Base-by-base conservation (phyloP, 805 yeast genomes). In the Kodamaea fukazawae region DNA sequence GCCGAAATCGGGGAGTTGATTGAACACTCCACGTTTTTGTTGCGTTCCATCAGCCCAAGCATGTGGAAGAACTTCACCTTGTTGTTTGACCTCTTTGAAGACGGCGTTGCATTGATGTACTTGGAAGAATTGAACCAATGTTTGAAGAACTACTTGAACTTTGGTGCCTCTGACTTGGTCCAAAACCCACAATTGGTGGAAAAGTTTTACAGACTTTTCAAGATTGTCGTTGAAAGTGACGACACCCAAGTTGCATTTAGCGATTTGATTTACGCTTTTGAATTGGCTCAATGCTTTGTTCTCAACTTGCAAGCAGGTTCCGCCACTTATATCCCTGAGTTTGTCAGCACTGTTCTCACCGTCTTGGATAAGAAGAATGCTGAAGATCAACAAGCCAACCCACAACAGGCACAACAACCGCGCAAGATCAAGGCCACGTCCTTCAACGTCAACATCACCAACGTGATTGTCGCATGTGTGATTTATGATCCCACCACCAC, bases 111-210 rank as follows among this genome's bases (percentile, higher is more conserved):
- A 4, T 63, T 81, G 13, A 66, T 79, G 63, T 83, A 80, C 54
- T 53, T 88, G 32, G 96, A 86, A 50, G 97, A 90, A 48, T 71
- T 85, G 33, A 66, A 75, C 55, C 83, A 90, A 6, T 73, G 86
- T 12, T 63, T 93, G 42, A 84, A 83, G 50, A 87, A 87, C 62
- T 86, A 76, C 53, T 63, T 90, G 50, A 76, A 81, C 22, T 77
- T 67, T 50, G 59, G 67, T 67, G 60, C 63, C 4, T 75, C 67
- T 2, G 75, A 71, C 27, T 60, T 61, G 26, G 38, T 38, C 14
- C 45, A 50, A 22, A 72, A 73, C 48, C 74, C 71, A 10, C 66
- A 67, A 23, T 70, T 75, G 43, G 63, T 76, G 7, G 61, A 65
- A n/a, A 72, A 73, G 5, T 57, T 83, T 47, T 67, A 72, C 49